Evolutionary conservation across 345 rosid genomes (phyloP), one percentile per base, ranked within the genome.

Genomic region (Gossypium rotundifolium): DNA sequence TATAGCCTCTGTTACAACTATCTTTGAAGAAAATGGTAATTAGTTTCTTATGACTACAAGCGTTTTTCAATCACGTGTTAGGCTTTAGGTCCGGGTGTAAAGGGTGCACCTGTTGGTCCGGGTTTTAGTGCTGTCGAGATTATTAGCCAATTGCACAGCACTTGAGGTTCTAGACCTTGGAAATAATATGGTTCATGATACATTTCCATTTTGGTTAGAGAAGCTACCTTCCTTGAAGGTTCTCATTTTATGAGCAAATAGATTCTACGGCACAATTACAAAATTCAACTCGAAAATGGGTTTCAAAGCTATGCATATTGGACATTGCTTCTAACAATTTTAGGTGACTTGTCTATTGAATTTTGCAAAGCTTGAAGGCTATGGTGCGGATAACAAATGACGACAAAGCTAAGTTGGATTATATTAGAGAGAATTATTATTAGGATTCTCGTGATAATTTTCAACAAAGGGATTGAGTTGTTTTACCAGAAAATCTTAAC

Each of bases 281-380:
- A 68, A 7, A 42, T 6, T 22, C 2, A 2, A 58, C 33, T 2
- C 0, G 0, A 0, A 16, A 22, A 17, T 7, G 11, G 14, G 75
- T 75, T n/a, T 3, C 62, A 14, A 61, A 11, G 11, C 12, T 78
- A 38, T 63, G 7, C 2, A 54, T 75, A 27, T 0, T 58, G 38
- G 70, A 53, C 46, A 59, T 66, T 18, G 71, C 74, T 29, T 44
- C 22, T 2, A 76, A 73, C 51, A 33, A 67, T 0, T 62, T 81
- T 54, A 13, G 75, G 81, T 6, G 11, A n/a, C 2, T n/a, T 78
- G 9, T 76, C 57, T 16, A 2, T 14, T n/a, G 40, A 38, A 11
- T 59, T 51, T 33, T 67, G 22, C 18, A 42, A 52, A 17, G 7
- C 33, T 75, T 68, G 60, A 61, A 65, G 6, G 62, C 73, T 2